phyloP scores from a whole-genome alignment of 202 grass and related monocot genomes.

The Digitaria exilis region DNA sequence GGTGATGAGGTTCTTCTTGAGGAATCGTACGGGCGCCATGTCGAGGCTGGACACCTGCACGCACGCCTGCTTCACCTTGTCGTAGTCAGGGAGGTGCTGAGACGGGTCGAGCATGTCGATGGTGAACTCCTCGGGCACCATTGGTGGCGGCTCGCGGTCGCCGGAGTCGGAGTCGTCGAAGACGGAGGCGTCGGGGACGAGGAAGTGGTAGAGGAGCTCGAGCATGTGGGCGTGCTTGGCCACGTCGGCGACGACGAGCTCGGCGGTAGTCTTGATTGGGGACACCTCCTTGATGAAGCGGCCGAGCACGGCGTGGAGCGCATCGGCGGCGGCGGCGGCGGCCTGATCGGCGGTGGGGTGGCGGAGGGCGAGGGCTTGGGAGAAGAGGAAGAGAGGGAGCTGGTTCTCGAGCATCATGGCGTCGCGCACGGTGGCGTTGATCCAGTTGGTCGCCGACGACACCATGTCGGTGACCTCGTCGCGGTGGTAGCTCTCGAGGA shows the following conservation, averaged over 20 bases:
- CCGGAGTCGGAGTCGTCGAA: background rate
- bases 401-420: slow-evolving; percentile 79
- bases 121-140: slow-evolving; percentile 28
- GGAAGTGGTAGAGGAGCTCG: slow-evolving; percentile 59
- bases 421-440: slow-evolving; percentile 57
- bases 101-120: slow-evolving; percentile 17
- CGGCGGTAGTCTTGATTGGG: slow-evolving; percentile 54
- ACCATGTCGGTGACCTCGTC: slow-evolving; percentile 47
- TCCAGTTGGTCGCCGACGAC: slow-evolving; percentile 43
- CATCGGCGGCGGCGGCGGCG: slow-evolving; percentile 6
- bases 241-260: slow-evolving; percentile 6
- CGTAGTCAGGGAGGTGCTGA: slow-evolving; percentile 31
- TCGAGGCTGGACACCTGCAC: slow-evolving; percentile 36
- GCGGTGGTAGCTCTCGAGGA: slow-evolving; percentile 52
- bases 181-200: slow-evolving; percentile 38
- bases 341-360: slow-evolving; percentile 31
- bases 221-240: slow-evolving; percentile 49
- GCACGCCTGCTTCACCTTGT: slow-evolving; percentile 57
- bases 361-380: slow-evolving; percentile 39
- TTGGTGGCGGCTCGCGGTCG: slow-evolving; percentile 7
- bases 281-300: slow-evolving; percentile 65
- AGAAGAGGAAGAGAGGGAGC: slow-evolving; percentile 64
- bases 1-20: slow-evolving; percentile 45
- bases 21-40: slow-evolving; percentile 42
- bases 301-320: slow-evolving; percentile 33